Base-by-base conservation (phyloP, 352 stramenopile species). In the Stramenopiles sp. region DNA sequence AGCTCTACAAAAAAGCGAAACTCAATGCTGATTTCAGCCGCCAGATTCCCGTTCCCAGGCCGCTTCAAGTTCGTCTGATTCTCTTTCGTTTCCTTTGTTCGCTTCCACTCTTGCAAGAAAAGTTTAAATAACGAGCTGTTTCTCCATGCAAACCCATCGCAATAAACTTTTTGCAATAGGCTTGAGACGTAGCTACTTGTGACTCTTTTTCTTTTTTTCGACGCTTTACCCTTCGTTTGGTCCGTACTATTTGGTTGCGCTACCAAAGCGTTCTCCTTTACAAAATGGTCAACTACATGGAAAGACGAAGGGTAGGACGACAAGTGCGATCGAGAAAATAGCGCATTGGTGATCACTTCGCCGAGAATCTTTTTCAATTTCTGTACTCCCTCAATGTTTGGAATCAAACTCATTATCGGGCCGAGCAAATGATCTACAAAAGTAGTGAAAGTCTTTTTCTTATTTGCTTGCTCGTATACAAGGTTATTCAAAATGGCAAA, bases 381-480 rank as follows among this genome's bases (percentile, higher is more conserved):
- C n/a, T 12, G 43, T 63, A 25, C 12, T 18, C 12, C 43, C 43
- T 63, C 43, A 25, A 18, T 63, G 25, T 63, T 63, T 25, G n/a
- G n/a, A n/a, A 63, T 63, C 43, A 63, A 63, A 18, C 12, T 25
- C 43, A 63, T 63, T 63, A 63, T 18, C 12, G 43, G 43, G 25
- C 25, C 12, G 12, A 63, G 12, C 25, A 63, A 63, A 63, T 63
- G 12, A 63, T 63, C 25, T 63, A 63, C 12, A 63, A 63, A 63
- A 18, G 43, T 63, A 18, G 43, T 18, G 25, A 63, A 63, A 63
- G 25, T 63, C 25, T 63, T 63, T 25, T 63, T 63, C 25, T 25
- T 63, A 63, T 63, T 63, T 63, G 43, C 43, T 63, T 63, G 43
- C 43, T 63, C 43, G 25, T 63, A 63, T 63, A 63, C 12, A 18